phyloP scores from a whole-genome alignment of 225 moss, liverwort and hornwort genomes.

The Climacium dendroides region DNA sequence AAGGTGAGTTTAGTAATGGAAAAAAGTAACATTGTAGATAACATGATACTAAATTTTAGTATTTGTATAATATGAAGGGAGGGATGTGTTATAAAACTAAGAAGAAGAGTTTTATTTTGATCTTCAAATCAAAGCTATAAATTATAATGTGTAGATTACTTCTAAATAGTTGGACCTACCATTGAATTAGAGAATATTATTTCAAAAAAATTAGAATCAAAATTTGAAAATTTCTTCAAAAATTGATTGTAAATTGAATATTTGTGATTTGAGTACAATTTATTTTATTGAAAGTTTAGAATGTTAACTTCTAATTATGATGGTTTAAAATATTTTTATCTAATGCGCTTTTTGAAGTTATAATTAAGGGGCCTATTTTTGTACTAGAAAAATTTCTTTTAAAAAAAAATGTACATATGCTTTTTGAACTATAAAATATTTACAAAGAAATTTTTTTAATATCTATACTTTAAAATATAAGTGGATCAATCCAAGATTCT shows the following conservation, averaged over 20 bases:
- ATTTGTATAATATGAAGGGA: background rate
- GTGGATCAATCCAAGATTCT: background rate
- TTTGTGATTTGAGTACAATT: background rate
- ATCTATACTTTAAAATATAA: background rate
- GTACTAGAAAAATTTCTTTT: fast-evolving
- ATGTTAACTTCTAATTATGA: background rate
- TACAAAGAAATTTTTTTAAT: background rate
- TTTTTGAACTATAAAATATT: too few species aligned
- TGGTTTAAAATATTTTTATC: background rate
- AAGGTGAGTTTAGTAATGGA: background rate
- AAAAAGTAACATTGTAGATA: fast-evolving
- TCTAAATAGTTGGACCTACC: background rate
- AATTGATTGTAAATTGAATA: background rate
- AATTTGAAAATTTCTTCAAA: background rate
- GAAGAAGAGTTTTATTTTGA: background rate
- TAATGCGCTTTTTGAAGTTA: background rate
- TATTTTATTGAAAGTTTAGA: background rate
- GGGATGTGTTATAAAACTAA: fast-evolving
- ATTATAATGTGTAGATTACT: background rate
- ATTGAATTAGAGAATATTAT: background rate
- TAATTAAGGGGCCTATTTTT: background rate
- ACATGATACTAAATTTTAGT: background rate
- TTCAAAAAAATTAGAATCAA: background rate
- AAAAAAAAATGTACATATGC: fast-evolving
- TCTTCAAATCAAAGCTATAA: background rate